A percentile compares a stretch with the other conserved stretches of the same genome.
These are phyloP conservation scores for Ceratocystis cacaofunesta DNA, from an alignment of 2,329 filamentous ascomycete species.

Conservation along the genomic window DNA sequence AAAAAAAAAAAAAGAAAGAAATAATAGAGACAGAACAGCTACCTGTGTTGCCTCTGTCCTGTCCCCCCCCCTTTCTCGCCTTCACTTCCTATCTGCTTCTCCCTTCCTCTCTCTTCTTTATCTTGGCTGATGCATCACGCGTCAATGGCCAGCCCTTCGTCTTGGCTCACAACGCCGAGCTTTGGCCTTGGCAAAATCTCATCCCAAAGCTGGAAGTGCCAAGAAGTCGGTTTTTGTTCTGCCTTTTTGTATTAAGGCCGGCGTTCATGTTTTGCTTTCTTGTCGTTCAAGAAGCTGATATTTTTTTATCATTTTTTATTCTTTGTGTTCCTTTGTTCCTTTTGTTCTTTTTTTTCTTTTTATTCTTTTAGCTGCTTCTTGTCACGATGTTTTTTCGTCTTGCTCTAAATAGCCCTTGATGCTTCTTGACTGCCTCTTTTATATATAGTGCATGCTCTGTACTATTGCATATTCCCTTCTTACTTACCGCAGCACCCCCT, in stretches of 20 bases:
- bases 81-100: background rate
- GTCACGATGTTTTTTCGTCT: background rate
- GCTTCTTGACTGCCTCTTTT: background rate
- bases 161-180: constrained; percentile 17
- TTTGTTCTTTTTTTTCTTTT: background rate
- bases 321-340: constrained; percentile 1
- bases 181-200: constrained; percentile 17
- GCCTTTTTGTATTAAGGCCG: background rate
- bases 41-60: too few species aligned
- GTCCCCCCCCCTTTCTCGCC: background rate
- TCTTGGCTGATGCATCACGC: constrained; percentile 14
- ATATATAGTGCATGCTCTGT: background rate
- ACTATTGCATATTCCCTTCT: background rate
- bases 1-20: background rate
- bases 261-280: background rate
- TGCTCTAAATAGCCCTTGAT: background rate
- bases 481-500: background rate
- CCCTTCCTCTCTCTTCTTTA: constrained; percentile 1
- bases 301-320: constrained; percentile 1
- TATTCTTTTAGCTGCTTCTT: constrained; percentile 4
- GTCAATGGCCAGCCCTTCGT: constrained; percentile 9
- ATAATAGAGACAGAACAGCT: background rate
- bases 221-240: constrained; percentile 9
- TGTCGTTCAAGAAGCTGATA: background rate
- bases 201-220: constrained; percentile 11